Evolutionary conservation across 192 early-diverging fungal genomes (phyloP).

Genomic region (Entomortierella parvispora): DNA sequence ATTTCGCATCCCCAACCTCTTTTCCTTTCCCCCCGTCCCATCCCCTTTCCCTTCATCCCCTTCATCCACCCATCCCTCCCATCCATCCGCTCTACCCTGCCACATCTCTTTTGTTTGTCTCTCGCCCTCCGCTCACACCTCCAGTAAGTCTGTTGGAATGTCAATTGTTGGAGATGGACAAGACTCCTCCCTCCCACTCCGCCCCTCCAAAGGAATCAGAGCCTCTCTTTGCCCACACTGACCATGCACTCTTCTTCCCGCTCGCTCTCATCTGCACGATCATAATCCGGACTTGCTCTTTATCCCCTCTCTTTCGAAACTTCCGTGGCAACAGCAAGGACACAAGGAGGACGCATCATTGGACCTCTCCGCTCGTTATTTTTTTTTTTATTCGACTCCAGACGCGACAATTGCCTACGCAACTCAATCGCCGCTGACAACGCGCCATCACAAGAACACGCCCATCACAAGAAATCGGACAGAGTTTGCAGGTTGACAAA

Average conservation of each 20-base stretch:
- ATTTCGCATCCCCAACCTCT: not conserved
- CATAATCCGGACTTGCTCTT: not conserved
- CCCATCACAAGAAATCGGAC: not conserved
- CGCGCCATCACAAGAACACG: not conserved
- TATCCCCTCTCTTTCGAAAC: not conserved
- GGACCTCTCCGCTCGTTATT: not conserved
- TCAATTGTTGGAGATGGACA: too few species aligned
- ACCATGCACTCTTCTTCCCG: too few species aligned
- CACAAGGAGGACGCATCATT: not conserved
- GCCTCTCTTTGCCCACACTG: too few species aligned
- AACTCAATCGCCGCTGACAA: not conserved
- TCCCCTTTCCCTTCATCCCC: too few species aligned
- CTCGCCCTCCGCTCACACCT: too few species aligned
- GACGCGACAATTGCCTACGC: not conserved
- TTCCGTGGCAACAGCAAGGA: too few species aligned
- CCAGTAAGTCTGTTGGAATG: too few species aligned
- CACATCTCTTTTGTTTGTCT: too few species aligned
- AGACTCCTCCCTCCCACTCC: too few species aligned
- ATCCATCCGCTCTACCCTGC: too few species aligned
- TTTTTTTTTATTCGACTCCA: conserved; percentile 1
- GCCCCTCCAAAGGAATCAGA: too few species aligned
- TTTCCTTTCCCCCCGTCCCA: not conserved
- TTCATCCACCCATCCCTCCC: not conserved
- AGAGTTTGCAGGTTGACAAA: conserved; percentile 23
- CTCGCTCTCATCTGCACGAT: too few species aligned